phyloP scores from a whole-genome alignment of 306 rosid species.

The Delonix regia region DNA sequence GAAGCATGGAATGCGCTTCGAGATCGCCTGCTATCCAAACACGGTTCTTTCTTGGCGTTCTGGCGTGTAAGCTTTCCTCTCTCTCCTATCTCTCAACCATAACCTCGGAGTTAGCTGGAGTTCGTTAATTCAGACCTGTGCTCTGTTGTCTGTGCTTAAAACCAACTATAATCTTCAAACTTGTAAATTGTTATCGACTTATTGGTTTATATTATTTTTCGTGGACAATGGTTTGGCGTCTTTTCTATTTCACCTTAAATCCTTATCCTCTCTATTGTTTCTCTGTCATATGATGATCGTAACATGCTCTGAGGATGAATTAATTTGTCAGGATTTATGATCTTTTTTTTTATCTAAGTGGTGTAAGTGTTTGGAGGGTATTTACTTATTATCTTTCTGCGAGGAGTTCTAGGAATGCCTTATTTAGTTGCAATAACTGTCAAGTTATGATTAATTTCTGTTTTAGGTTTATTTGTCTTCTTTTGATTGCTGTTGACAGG shows the following conservation, averaged over 20 bases:
- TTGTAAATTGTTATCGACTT: neutral
- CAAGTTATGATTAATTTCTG: neutral
- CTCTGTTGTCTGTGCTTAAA: neutral
- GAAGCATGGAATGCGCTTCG: conserved; percentile 81
- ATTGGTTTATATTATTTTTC: neutral
- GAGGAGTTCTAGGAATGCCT: neutral
- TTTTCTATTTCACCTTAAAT: neutral
- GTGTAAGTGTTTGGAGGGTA: neutral
- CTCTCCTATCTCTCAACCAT: conserved; percentile 12
- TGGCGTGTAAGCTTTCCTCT: conserved; percentile 63
- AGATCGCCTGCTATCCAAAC: conserved; percentile 92
- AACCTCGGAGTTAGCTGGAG: neutral
- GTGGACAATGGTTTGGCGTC: neutral
- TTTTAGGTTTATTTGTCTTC: neutral
- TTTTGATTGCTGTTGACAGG: neutral
- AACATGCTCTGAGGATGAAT: neutral
- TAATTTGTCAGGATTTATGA: neutral
- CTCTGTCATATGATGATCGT: neutral
- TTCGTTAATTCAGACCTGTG: neutral
- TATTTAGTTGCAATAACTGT: neutral
- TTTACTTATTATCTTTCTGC: neutral
- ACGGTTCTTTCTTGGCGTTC: conserved; percentile 98
- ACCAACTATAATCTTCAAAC: neutral
- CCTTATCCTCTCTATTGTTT: neutral
- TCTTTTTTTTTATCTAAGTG: neutral